Evolutionary conservation across 2,329 filamentous ascomycete genomes (phyloP).

Genomic region (Didymella lethalis): DNA sequence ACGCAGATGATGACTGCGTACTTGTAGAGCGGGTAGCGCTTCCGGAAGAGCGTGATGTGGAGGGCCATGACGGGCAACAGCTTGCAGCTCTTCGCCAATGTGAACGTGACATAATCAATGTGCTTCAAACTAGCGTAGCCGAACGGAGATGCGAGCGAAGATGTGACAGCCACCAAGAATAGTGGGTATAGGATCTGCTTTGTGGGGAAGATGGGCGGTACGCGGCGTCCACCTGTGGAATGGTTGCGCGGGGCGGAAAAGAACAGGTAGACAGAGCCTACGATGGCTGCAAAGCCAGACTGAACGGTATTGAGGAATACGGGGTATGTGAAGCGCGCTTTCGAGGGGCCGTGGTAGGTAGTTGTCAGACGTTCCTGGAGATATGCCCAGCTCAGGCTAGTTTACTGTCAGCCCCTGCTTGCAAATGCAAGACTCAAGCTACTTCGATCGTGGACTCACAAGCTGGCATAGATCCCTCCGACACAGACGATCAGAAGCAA

Average conservation of each 20-base stretch:
- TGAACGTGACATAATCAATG: conserved; percentile 98
- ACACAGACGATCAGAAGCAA: conserved; percentile 84
- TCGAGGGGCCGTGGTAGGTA: conserved; percentile 75
- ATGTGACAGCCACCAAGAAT: conserved; percentile 83
- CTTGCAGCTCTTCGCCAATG: conserved; percentile 98
- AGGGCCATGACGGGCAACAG: conserved; percentile 98
- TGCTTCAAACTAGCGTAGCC: conserved; percentile 91
- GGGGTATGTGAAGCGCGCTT: conserved; percentile 82
- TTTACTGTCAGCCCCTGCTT: conserved; percentile 13
- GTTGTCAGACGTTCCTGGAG: conserved; percentile 98
- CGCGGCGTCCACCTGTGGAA: conserved; percentile 37
- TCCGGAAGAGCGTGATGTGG: conserved; percentile 89
- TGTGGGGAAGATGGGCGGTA: conserved; percentile 76
- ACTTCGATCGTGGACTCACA: conserved; percentile 64
- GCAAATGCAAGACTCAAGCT: not conserved
- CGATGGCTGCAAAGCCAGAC: conserved; percentile 83
- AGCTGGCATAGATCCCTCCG: conserved; percentile 95
- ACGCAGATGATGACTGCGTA: conserved; percentile 92
- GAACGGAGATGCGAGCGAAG: conserved; percentile 90
- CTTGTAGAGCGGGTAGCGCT: conserved; percentile 92
- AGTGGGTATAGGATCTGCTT: conserved; percentile 77
- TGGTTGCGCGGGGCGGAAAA: conserved; percentile 64
- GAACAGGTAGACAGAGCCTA: conserved; percentile 81
- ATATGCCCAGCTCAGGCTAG: conserved; percentile 89
- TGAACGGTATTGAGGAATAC: conserved; percentile 97